A percentile compares a stretch with the other conserved stretches of the same genome.
phyloP scores from a whole-genome alignment of 352 stramenopile species.

The Phytophthora fragariae region DNA sequence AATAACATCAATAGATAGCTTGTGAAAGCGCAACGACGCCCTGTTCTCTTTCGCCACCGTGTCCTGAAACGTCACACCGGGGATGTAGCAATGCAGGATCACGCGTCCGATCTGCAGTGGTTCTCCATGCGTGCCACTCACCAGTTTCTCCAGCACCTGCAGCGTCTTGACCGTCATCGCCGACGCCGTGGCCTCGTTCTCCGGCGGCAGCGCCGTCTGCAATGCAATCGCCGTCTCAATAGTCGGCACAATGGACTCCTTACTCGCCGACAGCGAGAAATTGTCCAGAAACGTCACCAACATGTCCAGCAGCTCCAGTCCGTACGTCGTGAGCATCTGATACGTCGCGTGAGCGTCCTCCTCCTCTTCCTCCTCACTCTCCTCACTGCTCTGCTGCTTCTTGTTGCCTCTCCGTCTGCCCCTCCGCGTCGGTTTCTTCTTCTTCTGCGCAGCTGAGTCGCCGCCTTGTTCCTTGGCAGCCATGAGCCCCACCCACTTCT shows the following conservation, averaged over 20 bases:
- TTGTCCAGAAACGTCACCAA: constrained; percentile 62
- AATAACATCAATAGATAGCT: constrained; percentile 64
- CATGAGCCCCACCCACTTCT: constrained; percentile 74
- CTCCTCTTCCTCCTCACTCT: constrained; percentile 34
- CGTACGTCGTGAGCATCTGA: constrained; percentile 58
- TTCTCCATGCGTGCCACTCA: constrained; percentile 66
- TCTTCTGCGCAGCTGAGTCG: constrained; percentile 1
- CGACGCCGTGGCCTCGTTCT: constrained; percentile 50
- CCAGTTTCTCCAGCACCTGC: constrained; percentile 53
- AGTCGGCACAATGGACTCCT: constrained; percentile 79
- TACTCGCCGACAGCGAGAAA: constrained; percentile 70
- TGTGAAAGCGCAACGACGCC: constrained; percentile 71
- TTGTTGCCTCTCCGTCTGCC: constrained; percentile 9
- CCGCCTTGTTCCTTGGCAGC: constrained; percentile 17
- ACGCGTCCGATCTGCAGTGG: constrained; percentile 59
- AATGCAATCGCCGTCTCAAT: constrained; percentile 72
- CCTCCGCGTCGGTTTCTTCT: constrained; percentile 8
- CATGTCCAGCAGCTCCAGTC: constrained; percentile 68
- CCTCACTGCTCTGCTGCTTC: constrained; percentile 34
- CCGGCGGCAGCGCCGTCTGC: constrained; percentile 50
- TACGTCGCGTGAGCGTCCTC: constrained; percentile 15
- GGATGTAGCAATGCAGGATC: constrained; percentile 79
- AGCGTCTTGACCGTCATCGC: constrained; percentile 50
- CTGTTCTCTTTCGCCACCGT: constrained; percentile 57
- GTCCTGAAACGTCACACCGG: constrained; percentile 75